Evolutionary conservation across 768 basidiomycete species (phyloP), one percentile per base, ranked within the genome.

Genomic region (Phylloporus sp.): DNA sequence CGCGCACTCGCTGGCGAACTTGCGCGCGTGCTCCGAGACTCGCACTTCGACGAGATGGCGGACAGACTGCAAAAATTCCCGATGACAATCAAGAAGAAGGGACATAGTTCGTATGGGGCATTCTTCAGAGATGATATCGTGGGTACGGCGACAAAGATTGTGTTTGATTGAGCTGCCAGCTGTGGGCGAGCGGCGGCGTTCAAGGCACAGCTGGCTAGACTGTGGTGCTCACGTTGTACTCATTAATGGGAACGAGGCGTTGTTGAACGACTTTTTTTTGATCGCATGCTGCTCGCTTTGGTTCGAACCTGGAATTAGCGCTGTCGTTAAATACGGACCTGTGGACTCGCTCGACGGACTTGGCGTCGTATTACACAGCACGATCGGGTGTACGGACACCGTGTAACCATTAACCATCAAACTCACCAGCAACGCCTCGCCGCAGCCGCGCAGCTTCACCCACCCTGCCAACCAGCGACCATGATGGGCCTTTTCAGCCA

Each of bases 41-140:
- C 86, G 36, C 90, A 86, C 24, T 90, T 88, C 53, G 80, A 86
- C 46, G 79, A 83, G 38, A 81, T 86, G 54, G 82, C 69, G 6
- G 64, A 65, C 43, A 56, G 46, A 21, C 71, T 96, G 68, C 80
- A 83, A 48, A 82, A 84, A 59, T 97, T 96, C 74, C 91, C 92
- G 41, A 90, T 94, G 79, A 90, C 93, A 48, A 91, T 98, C 71
- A 96, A 95, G 75, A 98, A 98, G 77, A 90, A 82, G 76, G 80
- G 85, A 56, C 94, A 97, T 59, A 72, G 89, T 17, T 85, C 80
- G 33, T 97, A 96, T 57, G 94, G 94, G 5, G 88, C 86, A 6
- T 91, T 90, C 68, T 91, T 77, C 66, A 66, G 84, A 46, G 81
- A 87, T 54, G 75, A 74, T 50, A 68, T 74, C 36, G 75, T 77